These are phyloP conservation scores for Lactarius pseudohatsudake DNA, from an alignment of 768 basidiomycete species.

Conservation along the genomic window DNA sequence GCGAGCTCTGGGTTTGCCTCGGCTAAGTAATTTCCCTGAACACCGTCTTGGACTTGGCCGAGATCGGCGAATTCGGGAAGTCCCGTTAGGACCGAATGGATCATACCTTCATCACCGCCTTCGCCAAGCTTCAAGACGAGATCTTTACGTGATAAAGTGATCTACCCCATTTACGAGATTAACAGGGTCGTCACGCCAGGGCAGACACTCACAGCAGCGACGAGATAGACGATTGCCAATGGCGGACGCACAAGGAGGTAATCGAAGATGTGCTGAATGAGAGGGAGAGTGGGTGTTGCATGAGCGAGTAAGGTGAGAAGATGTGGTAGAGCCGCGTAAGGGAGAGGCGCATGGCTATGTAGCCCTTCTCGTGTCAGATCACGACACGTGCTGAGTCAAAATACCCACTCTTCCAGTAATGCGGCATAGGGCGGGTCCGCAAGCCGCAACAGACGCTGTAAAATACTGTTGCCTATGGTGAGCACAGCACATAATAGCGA, in stretches of 20 bases:
- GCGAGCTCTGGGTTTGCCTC: neutral
- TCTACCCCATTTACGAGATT: conserved; percentile 41
- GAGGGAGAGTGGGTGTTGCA: conserved; percentile 84
- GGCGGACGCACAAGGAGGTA: conserved; percentile 84
- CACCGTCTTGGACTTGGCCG: conserved; percentile 23
- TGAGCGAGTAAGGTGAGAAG: conserved; percentile 91
- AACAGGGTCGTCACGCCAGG: conserved; percentile 1
- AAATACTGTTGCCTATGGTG: conserved; percentile 48
- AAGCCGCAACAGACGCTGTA: conserved; percentile 69
- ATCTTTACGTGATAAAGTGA: conserved; percentile 69
- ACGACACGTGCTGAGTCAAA: neutral
- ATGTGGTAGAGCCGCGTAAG: conserved; percentile 88
- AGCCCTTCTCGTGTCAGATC: conserved; percentile 1
- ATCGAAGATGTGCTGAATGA: conserved; percentile 92
- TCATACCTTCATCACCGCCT: conserved; percentile 79
- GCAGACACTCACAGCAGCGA: conserved; percentile 64
- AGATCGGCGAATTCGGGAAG: conserved; percentile 59
- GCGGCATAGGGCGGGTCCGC: conserved; percentile 69
- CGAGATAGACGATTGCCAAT: conserved; percentile 77
- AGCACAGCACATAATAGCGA: conserved; percentile 62
- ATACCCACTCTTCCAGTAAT: conserved; percentile 63
- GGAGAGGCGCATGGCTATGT: conserved; percentile 68
- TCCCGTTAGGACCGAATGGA: conserved; percentile 70
- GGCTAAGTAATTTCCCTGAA: neutral
- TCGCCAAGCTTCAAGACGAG: conserved; percentile 60